Conservation (phyloP, 2,329 filamentous ascomycete species). For the Diaporthe nobilis region DNA sequence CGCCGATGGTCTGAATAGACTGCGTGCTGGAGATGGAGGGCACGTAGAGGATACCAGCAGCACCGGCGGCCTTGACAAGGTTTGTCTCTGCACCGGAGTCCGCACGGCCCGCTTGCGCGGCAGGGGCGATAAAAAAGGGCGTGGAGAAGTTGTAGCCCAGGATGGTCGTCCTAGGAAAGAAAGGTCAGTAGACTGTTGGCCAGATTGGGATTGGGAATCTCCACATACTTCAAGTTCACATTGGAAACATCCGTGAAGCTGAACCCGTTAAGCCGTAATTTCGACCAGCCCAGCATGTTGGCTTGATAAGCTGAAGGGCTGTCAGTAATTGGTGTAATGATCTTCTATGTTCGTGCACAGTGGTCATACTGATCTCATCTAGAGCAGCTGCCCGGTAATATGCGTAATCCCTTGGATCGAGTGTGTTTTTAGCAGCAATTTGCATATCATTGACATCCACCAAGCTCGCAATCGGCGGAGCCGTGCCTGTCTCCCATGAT, state of each 20-base stretch:
- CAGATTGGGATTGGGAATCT: too few species aligned
- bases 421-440: slow-evolving; percentile 1
- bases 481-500: not conserved
- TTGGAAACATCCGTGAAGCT: slow-evolving; percentile 3
- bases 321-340: not conserved
- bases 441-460: slow-evolving; percentile 17
- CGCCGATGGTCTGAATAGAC: not conserved
- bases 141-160: slow-evolving; percentile 5
- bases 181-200: not conserved
- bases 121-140: not conserved
- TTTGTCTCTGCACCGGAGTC: not conserved
- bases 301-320: not conserved
- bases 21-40: slow-evolving; percentile 4
- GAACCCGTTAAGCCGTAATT: not conserved
- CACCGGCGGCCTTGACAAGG: slow-evolving; percentile 2
- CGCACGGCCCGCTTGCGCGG: not conserved
- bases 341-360: too few species aligned
- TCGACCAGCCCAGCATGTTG: slow-evolving; percentile 24
- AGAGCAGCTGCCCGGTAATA: slow-evolving; percentile 6
- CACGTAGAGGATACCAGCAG: not conserved
- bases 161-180: not conserved
- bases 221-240: not conserved
- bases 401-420: not conserved
- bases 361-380: slow-evolving; percentile 10
- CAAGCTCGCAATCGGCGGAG: not conserved